A percentile compares a stretch with the other conserved stretches of the same genome.
Evolutionary conservation across 495 filamentous ascomycete genomes (phyloP).

Genomic region (Letharia lupina): DNA sequence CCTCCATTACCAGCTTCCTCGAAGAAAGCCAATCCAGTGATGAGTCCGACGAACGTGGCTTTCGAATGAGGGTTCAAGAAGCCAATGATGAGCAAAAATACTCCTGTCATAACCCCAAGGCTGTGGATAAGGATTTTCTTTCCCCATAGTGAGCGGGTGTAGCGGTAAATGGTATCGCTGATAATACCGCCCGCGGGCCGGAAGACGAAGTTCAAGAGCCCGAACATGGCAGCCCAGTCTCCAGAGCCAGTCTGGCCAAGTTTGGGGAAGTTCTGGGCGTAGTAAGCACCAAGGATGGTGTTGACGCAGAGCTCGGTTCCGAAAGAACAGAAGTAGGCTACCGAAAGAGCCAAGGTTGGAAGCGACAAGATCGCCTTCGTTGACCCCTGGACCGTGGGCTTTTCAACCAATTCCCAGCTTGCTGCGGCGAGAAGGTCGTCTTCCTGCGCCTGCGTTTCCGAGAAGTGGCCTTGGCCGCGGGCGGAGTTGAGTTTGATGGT

Average conservation of each 20-base stretch:
- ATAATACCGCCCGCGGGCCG: slow-evolving; percentile 67
- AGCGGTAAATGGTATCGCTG: slow-evolving; percentile 60
- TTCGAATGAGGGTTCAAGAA: slow-evolving; percentile 49
- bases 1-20: slow-evolving; percentile 74
- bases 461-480: slow-evolving; percentile 12
- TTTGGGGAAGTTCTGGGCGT: slow-evolving; percentile 60
- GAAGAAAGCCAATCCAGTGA: slow-evolving; percentile 68
- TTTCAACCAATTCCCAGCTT: slow-evolving; percentile 50
- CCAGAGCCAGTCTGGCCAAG: slow-evolving; percentile 66
- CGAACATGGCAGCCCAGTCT: slow-evolving; percentile 81
- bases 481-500: slow-evolving; percentile 15
- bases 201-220: slow-evolving; percentile 69
- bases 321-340: slow-evolving; percentile 74
- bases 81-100: slow-evolving; percentile 62
- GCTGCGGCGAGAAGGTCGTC: slow-evolving; percentile 48
- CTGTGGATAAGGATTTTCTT: slow-evolving; percentile 68
- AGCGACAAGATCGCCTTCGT: slow-evolving; percentile 49
- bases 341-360: slow-evolving; percentile 55
- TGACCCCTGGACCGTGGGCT: slow-evolving; percentile 54
- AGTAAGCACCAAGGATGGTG: slow-evolving; percentile 70
- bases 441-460: slow-evolving; percentile 43
- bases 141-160: slow-evolving; percentile 52
- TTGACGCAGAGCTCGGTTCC: slow-evolving; percentile 82
- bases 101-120: slow-evolving; percentile 54
- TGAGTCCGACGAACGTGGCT: slow-evolving; percentile 62